Evolutionary conservation across 192 early-diverging fungal species (phyloP).

Genomic region (Haplosporangium gracile): DNA sequence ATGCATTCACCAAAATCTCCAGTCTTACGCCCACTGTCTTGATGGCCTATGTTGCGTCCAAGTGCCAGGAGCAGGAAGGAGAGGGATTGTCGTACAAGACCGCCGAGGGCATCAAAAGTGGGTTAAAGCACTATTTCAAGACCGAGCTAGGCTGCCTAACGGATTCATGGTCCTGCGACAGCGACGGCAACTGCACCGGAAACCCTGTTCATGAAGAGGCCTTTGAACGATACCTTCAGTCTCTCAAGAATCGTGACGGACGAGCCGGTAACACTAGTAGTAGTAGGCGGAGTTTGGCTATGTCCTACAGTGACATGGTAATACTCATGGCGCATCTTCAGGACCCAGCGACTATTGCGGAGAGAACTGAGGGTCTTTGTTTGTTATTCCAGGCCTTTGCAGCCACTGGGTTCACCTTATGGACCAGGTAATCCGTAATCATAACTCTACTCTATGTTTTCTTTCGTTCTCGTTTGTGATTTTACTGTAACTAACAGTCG

Average conservation of each 20-base stretch:
- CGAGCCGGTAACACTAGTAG: not conserved
- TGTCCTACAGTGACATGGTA: not conserved
- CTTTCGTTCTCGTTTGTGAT: not conserved
- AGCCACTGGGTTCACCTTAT: slow-evolving; percentile 15
- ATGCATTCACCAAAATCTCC: slow-evolving; percentile 3
- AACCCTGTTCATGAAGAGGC: slow-evolving; percentile 12
- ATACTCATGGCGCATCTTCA: slow-evolving; percentile 18
- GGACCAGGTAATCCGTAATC: slow-evolving; percentile 12
- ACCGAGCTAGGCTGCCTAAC: slow-evolving; percentile 5
- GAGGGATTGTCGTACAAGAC: slow-evolving; percentile 9
- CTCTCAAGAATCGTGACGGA: slow-evolving; percentile 24
- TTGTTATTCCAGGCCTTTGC: slow-evolving; percentile 33
- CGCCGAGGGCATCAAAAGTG: slow-evolving; percentile 16
- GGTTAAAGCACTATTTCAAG: slow-evolving; percentile 14
- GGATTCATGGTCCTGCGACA: slow-evolving; percentile 10
- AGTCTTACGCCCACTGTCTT: slow-evolving; percentile 2
- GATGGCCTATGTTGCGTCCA: slow-evolving; percentile 15
- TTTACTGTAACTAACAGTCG: not conserved
- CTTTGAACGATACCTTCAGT: not conserved
- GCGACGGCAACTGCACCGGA: not conserved
- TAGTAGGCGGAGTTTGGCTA: slow-evolving; percentile 12
- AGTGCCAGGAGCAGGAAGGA: not conserved
- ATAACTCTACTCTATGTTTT: not conserved
- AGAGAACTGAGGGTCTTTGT: slow-evolving; percentile 9
- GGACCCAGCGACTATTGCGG: not conserved